These are phyloP conservation scores for Inga laurina DNA, from an alignment of 306 rosid species.

Conservation along the genomic window DNA sequence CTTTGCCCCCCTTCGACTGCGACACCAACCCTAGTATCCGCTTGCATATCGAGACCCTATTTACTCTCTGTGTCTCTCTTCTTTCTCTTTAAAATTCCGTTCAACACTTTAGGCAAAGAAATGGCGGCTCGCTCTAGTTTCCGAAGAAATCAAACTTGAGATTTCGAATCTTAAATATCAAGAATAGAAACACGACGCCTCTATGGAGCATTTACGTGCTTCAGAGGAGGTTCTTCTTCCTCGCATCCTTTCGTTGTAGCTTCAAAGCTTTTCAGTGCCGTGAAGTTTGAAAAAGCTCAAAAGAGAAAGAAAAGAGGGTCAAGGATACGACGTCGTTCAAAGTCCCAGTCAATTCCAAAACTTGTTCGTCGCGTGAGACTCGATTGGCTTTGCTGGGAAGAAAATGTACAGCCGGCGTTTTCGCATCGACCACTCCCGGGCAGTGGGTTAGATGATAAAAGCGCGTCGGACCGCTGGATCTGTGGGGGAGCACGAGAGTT, in stretches of 20 bases:
- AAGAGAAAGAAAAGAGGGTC: background rate
- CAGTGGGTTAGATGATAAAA: conserved; percentile 15
- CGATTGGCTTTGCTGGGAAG: background rate
- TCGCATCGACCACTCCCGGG: background rate
- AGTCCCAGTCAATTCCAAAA: background rate
- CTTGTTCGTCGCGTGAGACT: conserved; percentile 3
- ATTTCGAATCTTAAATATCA: background rate
- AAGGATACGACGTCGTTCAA: conserved; percentile 37
- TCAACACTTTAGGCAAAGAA: conserved; percentile 21
- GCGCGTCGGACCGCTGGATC: background rate
- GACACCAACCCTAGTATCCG: conserved; percentile 86
- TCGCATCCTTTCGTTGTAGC: background rate
- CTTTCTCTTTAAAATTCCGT: background rate
- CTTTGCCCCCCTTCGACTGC: conserved; percentile 67
- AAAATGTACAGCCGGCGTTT: background rate
- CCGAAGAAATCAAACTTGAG: background rate
- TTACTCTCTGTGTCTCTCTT: background rate
- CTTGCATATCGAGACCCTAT: conserved; percentile 59
- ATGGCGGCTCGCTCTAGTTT: background rate
- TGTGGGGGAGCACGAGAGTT: background rate
- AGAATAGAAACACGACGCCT: background rate
- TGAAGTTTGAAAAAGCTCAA: conserved; percentile 27
- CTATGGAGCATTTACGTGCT: background rate
- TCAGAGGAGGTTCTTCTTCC: background rate
- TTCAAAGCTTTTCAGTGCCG: background rate